Conservation (phyloP, 441 rosid species). For the Macaranga tanarius region DNA sequence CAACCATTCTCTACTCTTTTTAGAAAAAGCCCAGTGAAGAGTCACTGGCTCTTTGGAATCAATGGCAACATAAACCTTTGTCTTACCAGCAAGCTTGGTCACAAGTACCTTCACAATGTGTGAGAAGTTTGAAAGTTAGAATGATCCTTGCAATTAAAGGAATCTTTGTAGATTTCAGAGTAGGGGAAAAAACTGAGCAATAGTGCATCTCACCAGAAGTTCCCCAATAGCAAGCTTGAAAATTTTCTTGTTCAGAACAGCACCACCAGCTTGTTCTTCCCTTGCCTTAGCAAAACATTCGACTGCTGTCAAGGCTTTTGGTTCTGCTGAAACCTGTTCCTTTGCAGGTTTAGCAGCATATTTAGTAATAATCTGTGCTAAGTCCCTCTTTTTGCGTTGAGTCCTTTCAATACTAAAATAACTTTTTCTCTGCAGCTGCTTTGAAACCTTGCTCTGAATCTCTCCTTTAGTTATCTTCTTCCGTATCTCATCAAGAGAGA, state of each 20-base stretch:
- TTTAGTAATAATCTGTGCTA: constrained; percentile 60
- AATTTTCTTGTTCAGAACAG: constrained; percentile 56
- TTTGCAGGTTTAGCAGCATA: constrained; percentile 38
- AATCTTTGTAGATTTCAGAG: constrained; percentile 11
- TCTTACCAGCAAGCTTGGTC: constrained; percentile 60
- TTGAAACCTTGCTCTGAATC: constrained; percentile 50
- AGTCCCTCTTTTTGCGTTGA: constrained; percentile 77
- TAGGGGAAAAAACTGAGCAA: constrained; percentile 11
- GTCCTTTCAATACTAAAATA: constrained; percentile 52
- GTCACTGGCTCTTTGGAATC: constrained; percentile 67
- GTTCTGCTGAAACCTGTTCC: constrained; percentile 41
- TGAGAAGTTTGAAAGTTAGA: constrained; percentile 23
- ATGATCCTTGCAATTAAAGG: constrained; percentile 14
- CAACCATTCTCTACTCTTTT: constrained; percentile 83
- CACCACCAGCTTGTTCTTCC: constrained; percentile 51
- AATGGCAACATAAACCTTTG: constrained; percentile 65
- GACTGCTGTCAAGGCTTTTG: constrained; percentile 55
- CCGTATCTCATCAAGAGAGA: constrained; percentile 52
- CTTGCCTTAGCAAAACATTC: constrained; percentile 59
- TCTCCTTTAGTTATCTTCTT: constrained; percentile 59
- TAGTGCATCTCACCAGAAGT: constrained; percentile 63
- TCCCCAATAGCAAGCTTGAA: constrained; percentile 67
- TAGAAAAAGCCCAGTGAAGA: constrained; percentile 97
- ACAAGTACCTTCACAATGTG: constrained; percentile 63
- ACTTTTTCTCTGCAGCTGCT: constrained; percentile 47